A percentile compares a stretch with the other conserved stretches of the same genome.
Conservation (phyloP, 1,284 basidiomycete species). For the Sanguinoderma infundibulare region DNA sequence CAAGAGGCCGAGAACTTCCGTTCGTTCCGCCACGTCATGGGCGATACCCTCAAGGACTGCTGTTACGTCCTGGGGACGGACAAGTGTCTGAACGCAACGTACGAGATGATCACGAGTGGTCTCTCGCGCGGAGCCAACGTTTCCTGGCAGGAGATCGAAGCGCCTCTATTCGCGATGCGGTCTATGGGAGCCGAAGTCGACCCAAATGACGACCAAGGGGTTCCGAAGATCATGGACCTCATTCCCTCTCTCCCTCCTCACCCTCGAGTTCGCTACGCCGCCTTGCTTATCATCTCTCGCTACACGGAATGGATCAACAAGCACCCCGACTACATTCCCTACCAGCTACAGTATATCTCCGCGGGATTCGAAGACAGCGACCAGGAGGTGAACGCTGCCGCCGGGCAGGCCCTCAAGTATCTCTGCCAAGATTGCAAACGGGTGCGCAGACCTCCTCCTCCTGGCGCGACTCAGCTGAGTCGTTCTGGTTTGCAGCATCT, state of each 20-base stretch:
- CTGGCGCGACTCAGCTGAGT: conserved; percentile 5
- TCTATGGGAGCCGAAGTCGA: conserved; percentile 98
- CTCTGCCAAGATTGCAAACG: conserved; percentile 96
- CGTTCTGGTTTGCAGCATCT: conserved; percentile 65
- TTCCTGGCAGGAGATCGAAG: conserved; percentile 97
- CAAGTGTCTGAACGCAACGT: conserved; percentile 81
- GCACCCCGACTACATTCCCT: conserved; percentile 88
- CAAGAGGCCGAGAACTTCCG: conserved; percentile 96
- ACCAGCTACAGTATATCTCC: conserved; percentile 91
- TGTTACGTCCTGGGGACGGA: conserved; percentile 93
- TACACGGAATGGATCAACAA: conserved; percentile 97
- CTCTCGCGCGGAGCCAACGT: conserved; percentile 58
- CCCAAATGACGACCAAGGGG: conserved; percentile 79
- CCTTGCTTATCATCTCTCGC: conserved; percentile 92
- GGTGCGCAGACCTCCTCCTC: conserved; percentile 45
- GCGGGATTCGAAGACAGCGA: conserved; percentile 87
- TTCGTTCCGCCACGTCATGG: conserved; percentile 96
- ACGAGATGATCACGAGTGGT: conserved; percentile 80
- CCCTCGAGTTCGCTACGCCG: conserved; percentile 93
- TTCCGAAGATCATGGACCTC: conserved; percentile 95
- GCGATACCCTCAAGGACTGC: conserved; percentile 99
- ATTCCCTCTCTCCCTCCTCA: conserved; percentile 91
- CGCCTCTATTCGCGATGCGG: conserved; percentile 96
- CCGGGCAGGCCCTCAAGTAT: conserved; percentile 95
- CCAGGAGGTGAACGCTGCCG: conserved; percentile 87